Base-by-base conservation (phyloP, 805 yeast species). In the Metschnikowia lunata region DNA sequence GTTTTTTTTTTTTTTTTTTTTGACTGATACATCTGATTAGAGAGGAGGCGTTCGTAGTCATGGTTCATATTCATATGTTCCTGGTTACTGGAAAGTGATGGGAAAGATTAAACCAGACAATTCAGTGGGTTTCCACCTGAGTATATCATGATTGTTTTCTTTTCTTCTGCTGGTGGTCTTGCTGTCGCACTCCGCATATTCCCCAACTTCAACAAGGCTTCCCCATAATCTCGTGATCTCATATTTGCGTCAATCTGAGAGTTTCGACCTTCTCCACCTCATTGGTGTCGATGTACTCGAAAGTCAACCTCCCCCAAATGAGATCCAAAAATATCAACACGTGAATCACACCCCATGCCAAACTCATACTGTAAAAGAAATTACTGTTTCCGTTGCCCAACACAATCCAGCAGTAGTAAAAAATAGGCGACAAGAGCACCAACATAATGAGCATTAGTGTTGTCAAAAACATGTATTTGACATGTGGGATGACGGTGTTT, bases 351-450 rank as follows among this genome's bases (percentile, higher is more conserved):
- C 86, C 82, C 63, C 88, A 84, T 3, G 84, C 86, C 46, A 93
- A 73, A 4, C 93, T 88, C 56, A 93, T 85, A 32, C 98, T 97
- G 68, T 91, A 93, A 69, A 89, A 93, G 70, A 93, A 93, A 64
- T 93, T 93, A 41, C 97, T 83, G 66, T 93, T 93, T 26, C 99
- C 99, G 29, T 93, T 88, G 11, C 97, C 97, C 46, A 88, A 72
- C 46, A 83, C 85, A 53, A 91, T 87, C 99, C 99, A 93, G 47
- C 93, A 76, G 62, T 88, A 88, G 67, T 89, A 89, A 61, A 91
- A 93, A 8, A 88, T 81, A 1, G 98, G 97, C 6, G 93, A 80
- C 38, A 93, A 72, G 2, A 86, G 70, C 18, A 85, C 64, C 18
- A 83, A 72, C 37, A 65, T 60, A 30, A 67, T 50, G 30, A 85